Base-by-base conservation (phyloP, 805 yeast genomes). In the Saturnispora diversa region DNA sequence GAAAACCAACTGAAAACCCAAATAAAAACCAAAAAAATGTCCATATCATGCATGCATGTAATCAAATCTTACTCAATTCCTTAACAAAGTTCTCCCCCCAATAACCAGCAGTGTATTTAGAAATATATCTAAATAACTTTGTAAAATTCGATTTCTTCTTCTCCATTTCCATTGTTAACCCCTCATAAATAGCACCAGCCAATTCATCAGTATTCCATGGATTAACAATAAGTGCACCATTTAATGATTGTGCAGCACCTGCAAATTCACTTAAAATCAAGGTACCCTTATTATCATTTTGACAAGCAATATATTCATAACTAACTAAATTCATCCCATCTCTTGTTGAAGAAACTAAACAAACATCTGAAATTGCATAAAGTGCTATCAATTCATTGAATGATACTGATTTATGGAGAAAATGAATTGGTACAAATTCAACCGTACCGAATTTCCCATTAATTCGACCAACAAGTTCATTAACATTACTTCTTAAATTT, bases 181-280 rank as follows among this genome's bases (percentile, higher is more conserved):
- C 80, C 56, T 87, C 96, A 54, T 80, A 71, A 41, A 90, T 81
- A 3, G 97, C 82, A 31, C 76, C 84, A 15, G 94, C 78, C 56
- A 90, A 63, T 51, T 92, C 98, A 50, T 92, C 98, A 17, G 88
- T 90, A 58, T 90, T 92, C 99, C 99, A 92, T 3, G 99, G 99
- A 56, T 92, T 92, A 16, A 92, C 95, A 44, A 92, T 77, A 11
- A 90, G 59, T 1, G 95, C 87, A 19, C 99, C 99, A 56, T 92
- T 90, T 48, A 92, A 68, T 1, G 94, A 83, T 64, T 92, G 99
- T 1, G 98, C 97, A n/a, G 98, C 98, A 36, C 99, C 99, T 0
- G 98, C 92, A 64, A 92, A 92, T 64, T 92, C 99, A 31, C 94
- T 81, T 47, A 92, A 61, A 36, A 92, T 84, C 50, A 92, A 69